A percentile compares a stretch with the other conserved stretches of the same genome.
Conservation (phyloP, 306 rosid species). For the Casuarina glauca region DNA sequence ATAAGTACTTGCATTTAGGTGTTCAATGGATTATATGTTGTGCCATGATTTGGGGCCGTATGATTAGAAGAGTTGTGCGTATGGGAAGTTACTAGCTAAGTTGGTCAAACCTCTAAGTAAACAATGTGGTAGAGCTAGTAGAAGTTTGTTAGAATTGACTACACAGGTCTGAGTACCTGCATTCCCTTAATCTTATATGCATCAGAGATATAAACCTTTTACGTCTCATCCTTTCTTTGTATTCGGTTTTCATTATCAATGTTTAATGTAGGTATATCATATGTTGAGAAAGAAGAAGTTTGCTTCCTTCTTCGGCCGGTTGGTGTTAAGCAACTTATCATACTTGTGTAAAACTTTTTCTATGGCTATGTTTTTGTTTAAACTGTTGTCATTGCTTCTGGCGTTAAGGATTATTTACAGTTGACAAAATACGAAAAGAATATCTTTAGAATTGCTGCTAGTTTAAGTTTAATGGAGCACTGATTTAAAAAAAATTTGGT, state of each 20-base stretch:
- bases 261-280: constrained; percentile 75
- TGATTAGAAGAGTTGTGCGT: not conserved
- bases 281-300: constrained; percentile 97
- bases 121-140: no score
- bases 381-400: not conserved
- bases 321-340: constrained; percentile 38
- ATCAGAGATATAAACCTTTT: not conserved
- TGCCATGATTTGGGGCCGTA: not conserved
- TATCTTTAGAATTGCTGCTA: not conserved
- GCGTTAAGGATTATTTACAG: not conserved
- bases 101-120: not conserved
- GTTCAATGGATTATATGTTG: not conserved
- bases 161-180: constrained; percentile 2
- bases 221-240: not conserved
- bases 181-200: not conserved
- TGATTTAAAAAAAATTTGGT: not conserved
- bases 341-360: not conserved
- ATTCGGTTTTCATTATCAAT: constrained; percentile 32
- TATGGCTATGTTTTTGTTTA: not conserved
- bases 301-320: constrained; percentile 94
- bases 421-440: not conserved
- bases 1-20: not conserved
- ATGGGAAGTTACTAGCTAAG: not conserved
- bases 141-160: not conserved
- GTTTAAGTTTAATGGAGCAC: not conserved